Evolutionary conservation across 345 rosid genomes (phyloP), one percentile per base, ranked within the genome.

Genomic region (Trapa bicornis): DNA sequence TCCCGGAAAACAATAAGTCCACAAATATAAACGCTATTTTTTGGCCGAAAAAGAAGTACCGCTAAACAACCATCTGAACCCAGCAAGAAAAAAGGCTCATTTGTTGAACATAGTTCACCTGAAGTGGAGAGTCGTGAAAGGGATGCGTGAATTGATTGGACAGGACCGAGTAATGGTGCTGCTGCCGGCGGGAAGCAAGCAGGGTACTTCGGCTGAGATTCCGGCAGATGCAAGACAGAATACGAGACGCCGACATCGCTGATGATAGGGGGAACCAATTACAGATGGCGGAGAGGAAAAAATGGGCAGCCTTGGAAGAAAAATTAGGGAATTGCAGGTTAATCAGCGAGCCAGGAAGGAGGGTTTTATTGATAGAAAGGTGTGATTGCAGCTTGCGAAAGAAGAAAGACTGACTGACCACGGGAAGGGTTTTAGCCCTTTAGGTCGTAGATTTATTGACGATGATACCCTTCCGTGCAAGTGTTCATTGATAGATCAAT

Each of bases 171-270:
- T 50, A 66, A 65, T 65, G 89, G 50, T 75, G 76, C 65, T 73
- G 81, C 76, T 37, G 72, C 39, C 82, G 66, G 64, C 77, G 69
- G 66, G 75, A 68, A 61, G 79, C 72, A 43, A 84, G 75, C 70
- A 73, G 69, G 66, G 87, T 73, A 78, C 85, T 85, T 71, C 79
- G 71, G 58, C 81, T 71, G 14, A 79, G 71, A 72, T 82, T 75
- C 76, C 84, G 75, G 37, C 86, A 80, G 64, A 74, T 71, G 80
- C 86, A 83, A 6, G 90, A 81, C 41, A 89, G 64, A 74, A 77
- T 80, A 80, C 83, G 81, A 32, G 82, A 77, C 29, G 78, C 73
- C 83, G 80, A 75, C 90, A 87, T 87, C 62, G 68, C 35, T 37
- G 65, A 52, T 47, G 68, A 36, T 12, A 33, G 68, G 64, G 39